phyloP scores from a whole-genome alignment of 371 early-diverging fungal genomes.

The Mortierella sp. region DNA sequence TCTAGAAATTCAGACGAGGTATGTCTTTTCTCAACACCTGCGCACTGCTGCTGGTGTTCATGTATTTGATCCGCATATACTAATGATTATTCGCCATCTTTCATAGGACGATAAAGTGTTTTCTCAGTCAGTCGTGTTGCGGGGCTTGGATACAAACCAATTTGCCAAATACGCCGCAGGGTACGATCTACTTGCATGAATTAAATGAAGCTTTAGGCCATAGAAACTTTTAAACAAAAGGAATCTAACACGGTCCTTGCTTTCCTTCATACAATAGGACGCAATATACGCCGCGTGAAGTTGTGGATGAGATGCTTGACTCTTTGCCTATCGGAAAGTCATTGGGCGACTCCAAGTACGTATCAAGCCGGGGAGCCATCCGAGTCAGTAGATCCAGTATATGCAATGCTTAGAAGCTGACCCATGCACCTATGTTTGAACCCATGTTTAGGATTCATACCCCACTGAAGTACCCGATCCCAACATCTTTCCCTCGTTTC shows the following conservation, averaged over 20 bases:
- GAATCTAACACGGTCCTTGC: neutral
- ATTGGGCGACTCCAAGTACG: slow-evolving; percentile 41
- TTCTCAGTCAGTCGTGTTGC: slow-evolving; percentile 50
- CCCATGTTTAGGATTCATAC: slow-evolving; percentile 20
- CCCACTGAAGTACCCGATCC: slow-evolving; percentile 42
- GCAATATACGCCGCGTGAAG: slow-evolving; percentile 37
- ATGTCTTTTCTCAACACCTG: neutral
- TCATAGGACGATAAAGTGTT: slow-evolving; percentile 51
- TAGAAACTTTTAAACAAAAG: neutral
- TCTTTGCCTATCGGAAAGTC: slow-evolving; percentile 50
- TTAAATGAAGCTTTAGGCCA: neutral
- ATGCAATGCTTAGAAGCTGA: neutral
- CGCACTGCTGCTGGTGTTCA: no score
- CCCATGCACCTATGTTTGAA: neutral
- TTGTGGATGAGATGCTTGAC: slow-evolving; percentile 48
- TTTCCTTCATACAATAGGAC: slow-evolving; percentile 19
- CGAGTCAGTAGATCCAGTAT: neutral
- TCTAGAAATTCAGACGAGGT: slow-evolving; percentile 26
- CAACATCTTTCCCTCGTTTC: slow-evolving; percentile 52
- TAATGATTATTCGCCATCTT: neutral
- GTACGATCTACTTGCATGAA: slow-evolving; percentile 14
- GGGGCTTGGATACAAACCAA: slow-evolving; percentile 46
- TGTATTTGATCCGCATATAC: neutral
- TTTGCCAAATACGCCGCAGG: slow-evolving; percentile 44
- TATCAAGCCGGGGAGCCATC: neutral